Base-by-base conservation (phyloP, 805 yeast species). In the Candida yuanshanica region DNA sequence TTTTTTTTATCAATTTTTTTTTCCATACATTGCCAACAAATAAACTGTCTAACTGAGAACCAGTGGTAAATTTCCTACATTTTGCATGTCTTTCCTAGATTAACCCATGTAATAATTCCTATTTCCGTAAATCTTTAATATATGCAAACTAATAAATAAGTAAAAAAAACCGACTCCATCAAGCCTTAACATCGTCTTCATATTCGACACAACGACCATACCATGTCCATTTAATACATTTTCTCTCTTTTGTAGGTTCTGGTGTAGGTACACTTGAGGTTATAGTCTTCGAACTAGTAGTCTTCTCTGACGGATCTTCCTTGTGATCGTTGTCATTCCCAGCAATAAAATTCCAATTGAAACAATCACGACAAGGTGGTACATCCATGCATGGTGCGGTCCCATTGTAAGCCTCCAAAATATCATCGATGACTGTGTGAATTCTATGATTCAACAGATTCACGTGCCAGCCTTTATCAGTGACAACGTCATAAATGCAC, bases 381-480 rank as follows among this genome's bases (percentile, higher is more conserved):
- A 89, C 85, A 16, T 70, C 74, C 14, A 65, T 68, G 58, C 98
- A 91, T 25, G 59, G 58, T 0, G 98, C 90, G 0, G 95, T 83
- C 33, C 71, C 76, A 49, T 91, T 88, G 60, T 90, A 89, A 3
- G 65, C 72, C 53, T 70, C 58, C 12, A 93, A 66, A 7, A 93
- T 75, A 13, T 83, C 83, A 58, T 87, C 95, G 38, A 93, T 87
- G 3, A 93, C 95, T 0, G 89, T 83, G 53, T 85, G 93, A 39
- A 93, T 87, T 34, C 96, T 70, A 62, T 93, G 99, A 61, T 91
- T 88, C 47, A 85, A 69, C 61, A 93, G 65, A 52, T 83, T 88
- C 13, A 90, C 90, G 55, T 79, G 82, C 96, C 97, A 91, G 2
- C 97, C 97, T 48, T 74, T 66, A 51, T 93, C 98, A 4, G 74